Evolutionary conservation across 352 stramenopile genomes (phyloP), one percentile per base, ranked within the genome.

Genomic region (Pythium brachiatum): DNA sequence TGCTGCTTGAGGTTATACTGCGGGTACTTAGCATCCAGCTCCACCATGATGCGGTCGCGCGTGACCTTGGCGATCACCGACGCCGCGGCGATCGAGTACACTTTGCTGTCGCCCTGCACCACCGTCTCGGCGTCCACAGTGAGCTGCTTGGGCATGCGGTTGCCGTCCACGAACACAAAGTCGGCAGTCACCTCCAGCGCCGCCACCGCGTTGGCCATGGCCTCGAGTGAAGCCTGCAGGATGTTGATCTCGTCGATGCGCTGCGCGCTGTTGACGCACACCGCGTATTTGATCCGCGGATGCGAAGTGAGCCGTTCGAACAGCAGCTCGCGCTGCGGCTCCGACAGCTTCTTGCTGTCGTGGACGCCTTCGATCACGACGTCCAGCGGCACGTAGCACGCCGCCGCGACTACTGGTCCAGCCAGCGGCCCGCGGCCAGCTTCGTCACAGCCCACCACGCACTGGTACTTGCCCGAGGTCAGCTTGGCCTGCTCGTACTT

Each of bases 181-280:
- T 92, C 84, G 2, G 60, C 65, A 1, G 43, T 54, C 48, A 67
- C 60, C 29, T 47, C 18, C 0, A 97, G 73, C 27, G 72, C 68
- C 31, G 94, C 74, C 23, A 95, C 89, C 4, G 89, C 90, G 64
- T 95, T 87, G 51, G 74, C 73, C 97, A 99, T 99, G 12, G 83
- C 95, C 68, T 98, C 83, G 39, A 99, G 76, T 15, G 96, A 98
- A 18, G 97, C 97, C 82, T 99, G 95, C 29, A 99, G 77, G 72
- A 99, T 99, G 75, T 99, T 99, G 66, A 99, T 97, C 79, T 98
- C 87, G 75, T 99, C 97, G 76, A 99, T 99, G 4, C 87, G 74
- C 57, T 88, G 69, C 9, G 83, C 68, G 27, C 73, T 89, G 44
- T 81, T 87, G 52, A 83, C 70, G 64, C 90, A 80, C 9, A 98